Conservation (phyloP, 352 stramenopile genomes). For the Pythium biforme region DNA sequence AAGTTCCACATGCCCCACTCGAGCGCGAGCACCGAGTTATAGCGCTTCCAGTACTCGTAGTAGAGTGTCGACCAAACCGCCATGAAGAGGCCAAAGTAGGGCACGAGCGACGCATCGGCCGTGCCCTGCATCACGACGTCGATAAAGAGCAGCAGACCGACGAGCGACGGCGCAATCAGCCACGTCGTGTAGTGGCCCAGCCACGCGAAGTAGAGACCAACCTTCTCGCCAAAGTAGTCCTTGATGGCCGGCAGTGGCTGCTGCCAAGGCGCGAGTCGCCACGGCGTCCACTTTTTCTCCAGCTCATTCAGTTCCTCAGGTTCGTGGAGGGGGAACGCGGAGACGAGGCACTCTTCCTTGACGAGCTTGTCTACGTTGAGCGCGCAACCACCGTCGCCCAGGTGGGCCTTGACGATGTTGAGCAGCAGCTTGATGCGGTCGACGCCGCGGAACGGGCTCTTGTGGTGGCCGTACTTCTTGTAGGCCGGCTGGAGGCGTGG, state of each 20-base stretch:
- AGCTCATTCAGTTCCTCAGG: conserved; percentile 44
- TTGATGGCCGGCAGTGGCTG: conserved; percentile 69
- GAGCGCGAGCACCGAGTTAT: conserved; percentile 63
- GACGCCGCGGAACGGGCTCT: conserved; percentile 69
- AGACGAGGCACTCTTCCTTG: conserved; percentile 57
- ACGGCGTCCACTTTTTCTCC: conserved; percentile 64
- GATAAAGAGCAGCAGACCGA: conserved; percentile 89
- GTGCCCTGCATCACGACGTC: conserved; percentile 61
- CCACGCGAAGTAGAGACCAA: conserved; percentile 98
- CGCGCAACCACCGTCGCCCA: conserved; percentile 53
- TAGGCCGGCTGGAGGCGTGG: conserved; percentile 57
- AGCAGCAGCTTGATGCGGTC: conserved; percentile 77
- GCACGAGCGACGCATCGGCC: conserved; percentile 56
- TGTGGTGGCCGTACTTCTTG: conserved; percentile 67
- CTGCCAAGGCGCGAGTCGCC: conserved; percentile 51
- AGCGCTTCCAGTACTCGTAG: conserved; percentile 84
- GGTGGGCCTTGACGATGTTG: conserved; percentile 60
- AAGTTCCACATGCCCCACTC: conserved; percentile 79
- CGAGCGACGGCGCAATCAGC: conserved; percentile 89
- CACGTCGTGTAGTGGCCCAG: conserved; percentile 94
- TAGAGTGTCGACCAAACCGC: conserved; percentile 79
- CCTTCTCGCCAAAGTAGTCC: conserved; percentile 87
- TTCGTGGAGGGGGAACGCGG: conserved; percentile 62
- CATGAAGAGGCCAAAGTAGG: conserved; percentile 84
- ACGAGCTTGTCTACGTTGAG: conserved; percentile 56